phyloP scores from a whole-genome alignment of 441 rosid genomes.

The Dalechampia spathulata region DNA sequence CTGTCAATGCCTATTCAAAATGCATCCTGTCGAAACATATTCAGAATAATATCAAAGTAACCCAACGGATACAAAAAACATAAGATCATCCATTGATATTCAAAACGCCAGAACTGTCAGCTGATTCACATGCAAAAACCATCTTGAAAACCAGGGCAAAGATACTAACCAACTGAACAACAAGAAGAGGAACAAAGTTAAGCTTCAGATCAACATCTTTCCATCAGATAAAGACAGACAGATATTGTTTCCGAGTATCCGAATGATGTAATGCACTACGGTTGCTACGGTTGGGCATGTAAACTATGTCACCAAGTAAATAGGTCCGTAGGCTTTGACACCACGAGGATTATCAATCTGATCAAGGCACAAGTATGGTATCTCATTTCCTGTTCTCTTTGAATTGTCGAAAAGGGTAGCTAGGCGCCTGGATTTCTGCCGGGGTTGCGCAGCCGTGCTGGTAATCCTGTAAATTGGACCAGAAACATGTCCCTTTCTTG shows the following conservation, averaged over 20 bases:
- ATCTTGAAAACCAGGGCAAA: neutral
- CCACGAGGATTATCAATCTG: too few species aligned
- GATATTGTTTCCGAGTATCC: neutral
- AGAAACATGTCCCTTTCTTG: slow-evolving; percentile 31
- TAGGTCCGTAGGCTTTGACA: too few species aligned
- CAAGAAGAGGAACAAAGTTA: neutral
- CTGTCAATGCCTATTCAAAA: too few species aligned
- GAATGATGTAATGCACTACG: neutral
- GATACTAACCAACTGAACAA: neutral
- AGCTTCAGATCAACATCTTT: neutral
- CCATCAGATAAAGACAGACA: neutral
- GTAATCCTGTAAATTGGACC: slow-evolving; percentile 38
- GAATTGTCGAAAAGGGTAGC: too few species aligned
- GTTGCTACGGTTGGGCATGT: neutral
- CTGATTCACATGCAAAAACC: neutral
- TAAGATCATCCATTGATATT: too few species aligned
- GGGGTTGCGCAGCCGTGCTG: too few species aligned
- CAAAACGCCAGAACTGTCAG: neutral
- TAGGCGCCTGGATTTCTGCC: too few species aligned
- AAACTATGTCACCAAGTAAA: slow-evolving; percentile 39
- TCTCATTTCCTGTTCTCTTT: too few species aligned
- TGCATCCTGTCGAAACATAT: too few species aligned
- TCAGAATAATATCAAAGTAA: too few species aligned
- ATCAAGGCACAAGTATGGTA: too few species aligned
- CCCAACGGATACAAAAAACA: too few species aligned